phyloP scores from a whole-genome alignment of 2,329 filamentous ascomycete species.

The Trichoderma aggressivum region DNA sequence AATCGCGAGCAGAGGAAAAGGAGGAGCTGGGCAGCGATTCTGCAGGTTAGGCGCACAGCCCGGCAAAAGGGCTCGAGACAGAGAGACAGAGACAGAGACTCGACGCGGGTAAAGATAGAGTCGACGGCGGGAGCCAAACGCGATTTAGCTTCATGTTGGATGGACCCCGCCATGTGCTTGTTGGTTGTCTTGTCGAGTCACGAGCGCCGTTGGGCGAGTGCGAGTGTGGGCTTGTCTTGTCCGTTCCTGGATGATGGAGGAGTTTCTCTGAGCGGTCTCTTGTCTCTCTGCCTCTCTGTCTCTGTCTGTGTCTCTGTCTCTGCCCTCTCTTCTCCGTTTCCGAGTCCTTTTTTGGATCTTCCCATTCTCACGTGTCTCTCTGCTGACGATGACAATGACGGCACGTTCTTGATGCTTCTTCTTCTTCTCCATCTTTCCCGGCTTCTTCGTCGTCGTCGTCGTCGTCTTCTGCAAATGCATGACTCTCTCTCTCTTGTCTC shows the following conservation, averaged over 20 bases:
- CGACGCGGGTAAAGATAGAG: background rate
- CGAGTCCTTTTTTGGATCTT: too few species aligned
- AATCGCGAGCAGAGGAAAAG: background rate
- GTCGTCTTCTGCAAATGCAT: background rate
- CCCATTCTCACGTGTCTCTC: background rate
- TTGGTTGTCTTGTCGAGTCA: background rate
- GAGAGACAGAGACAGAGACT: background rate
- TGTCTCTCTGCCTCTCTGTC: too few species aligned
- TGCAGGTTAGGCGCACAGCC: background rate
- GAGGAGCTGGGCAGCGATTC: background rate
- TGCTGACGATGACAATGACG: background rate
- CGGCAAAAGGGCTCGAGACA: background rate
- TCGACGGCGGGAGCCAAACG: constrained; percentile 1
- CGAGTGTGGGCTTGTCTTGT: background rate
- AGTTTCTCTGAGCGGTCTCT: background rate
- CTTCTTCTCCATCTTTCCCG: background rate
- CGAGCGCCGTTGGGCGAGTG: background rate
- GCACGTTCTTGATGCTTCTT: background rate
- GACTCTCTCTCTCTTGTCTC: background rate
- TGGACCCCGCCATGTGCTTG: background rate
- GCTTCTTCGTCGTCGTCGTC: background rate
- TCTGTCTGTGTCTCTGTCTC: background rate
- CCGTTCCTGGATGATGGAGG: background rate
- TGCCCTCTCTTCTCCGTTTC: background rate
- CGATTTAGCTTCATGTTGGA: background rate